Conservation (phyloP, 208 protist genomes). For the Angomonas ambiguus region DNA sequence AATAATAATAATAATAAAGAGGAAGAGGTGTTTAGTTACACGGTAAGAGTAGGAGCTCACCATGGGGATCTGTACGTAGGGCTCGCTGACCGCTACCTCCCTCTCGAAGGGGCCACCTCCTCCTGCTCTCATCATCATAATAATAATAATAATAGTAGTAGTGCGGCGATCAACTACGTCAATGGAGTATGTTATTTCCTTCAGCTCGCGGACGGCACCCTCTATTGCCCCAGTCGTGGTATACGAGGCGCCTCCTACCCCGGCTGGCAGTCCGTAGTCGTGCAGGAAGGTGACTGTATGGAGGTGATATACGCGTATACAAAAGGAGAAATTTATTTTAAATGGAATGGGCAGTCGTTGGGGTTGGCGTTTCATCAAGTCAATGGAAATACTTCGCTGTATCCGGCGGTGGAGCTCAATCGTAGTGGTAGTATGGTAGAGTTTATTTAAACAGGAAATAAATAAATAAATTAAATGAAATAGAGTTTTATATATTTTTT, state of each 20-base stretch:
- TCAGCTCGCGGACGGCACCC: neutral
- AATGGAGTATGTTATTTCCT: neutral
- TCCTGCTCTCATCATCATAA: neutral
- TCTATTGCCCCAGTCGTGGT: neutral
- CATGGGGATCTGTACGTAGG: conserved; percentile 33
- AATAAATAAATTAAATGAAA: neutral
- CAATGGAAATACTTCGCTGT: conserved; percentile 26
- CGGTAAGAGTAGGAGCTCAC: neutral
- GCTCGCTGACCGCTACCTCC: conserved; percentile 48
- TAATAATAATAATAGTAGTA: neutral
- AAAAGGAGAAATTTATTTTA: conserved; percentile 26
- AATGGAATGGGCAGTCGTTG: conserved; percentile 43
- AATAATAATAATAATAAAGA: too few relatives aligned
- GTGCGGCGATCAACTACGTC: neutral
- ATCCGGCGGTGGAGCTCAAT: conserved; percentile 56
- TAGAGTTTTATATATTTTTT: neutral
- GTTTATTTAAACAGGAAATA: conserved; percentile 25
- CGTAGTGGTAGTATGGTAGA: conserved; percentile 30
- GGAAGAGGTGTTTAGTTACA: neutral
- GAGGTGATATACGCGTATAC: conserved; percentile 23
- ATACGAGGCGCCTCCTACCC: neutral
- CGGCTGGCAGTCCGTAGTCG: neutral
- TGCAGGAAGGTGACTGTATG: conserved; percentile 32
- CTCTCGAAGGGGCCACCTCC: conserved; percentile 19
- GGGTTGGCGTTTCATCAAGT: conserved; percentile 36